Base-by-base conservation (phyloP, 495 filamentous ascomycete species). In the Penicillium simplicissimum region DNA sequence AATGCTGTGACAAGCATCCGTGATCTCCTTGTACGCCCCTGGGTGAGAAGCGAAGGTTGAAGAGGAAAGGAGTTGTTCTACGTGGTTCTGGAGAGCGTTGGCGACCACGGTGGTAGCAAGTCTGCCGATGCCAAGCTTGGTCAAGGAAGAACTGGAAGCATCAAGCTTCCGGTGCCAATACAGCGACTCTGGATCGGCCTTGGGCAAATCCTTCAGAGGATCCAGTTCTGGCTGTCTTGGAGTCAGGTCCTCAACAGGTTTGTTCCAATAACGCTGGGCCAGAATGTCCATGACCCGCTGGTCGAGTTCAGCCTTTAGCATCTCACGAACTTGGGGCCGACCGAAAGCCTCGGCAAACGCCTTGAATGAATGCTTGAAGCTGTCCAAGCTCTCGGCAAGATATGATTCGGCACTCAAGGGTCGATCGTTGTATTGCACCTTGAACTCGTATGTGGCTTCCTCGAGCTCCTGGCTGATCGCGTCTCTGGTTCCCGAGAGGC, bases 371-470 rank as follows among this genome's bases (percentile, higher is more conserved):
- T 98, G 95, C 80, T 99, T 99, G 82, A 99, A 98, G 14, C 88
- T 86, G 71, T 99, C 95, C 1, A 99, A 81, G 66, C 88, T 94
- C 64, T 96, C 95, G 4, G 95, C 96, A 14, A 99, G 82, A 66
- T 99, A 97, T 13, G 94, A 94, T 72, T 98, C 96, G 1, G 95
- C 96, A 61, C 91, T 95, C 48, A 99, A 79, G 19, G 93, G 90
- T 25, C 95, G 86, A 70, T 99, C 96, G 69, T 98, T 99, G 76
- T 99, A 99, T 73, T 99, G 96, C 19, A 99, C 96, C 71, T 98
- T 99, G 84, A 97, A 98, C 68, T 99, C 95, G 67, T 99, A 99
- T 0, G 92, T 93, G 6, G 95, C 92, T 74, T 99, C 96, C 71
- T 97, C 93, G 0, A 99, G 85, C 72, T 99, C 95, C 67, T 96